Conservation (phyloP, 2,329 filamentous ascomycete genomes). For the Pyrenophora graminea region DNA sequence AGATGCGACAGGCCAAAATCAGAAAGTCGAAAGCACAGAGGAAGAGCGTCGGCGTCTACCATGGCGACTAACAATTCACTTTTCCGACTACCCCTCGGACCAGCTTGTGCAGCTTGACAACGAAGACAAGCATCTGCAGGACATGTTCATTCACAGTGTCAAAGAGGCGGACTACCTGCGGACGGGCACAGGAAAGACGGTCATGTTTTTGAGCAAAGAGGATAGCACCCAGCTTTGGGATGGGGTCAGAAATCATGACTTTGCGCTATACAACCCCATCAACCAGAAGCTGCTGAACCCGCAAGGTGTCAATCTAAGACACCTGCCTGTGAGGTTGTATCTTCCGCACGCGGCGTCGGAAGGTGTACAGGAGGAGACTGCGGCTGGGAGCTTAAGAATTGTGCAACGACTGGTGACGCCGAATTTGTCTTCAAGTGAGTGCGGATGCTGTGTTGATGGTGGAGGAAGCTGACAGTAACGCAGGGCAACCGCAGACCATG, state of each 20-base stretch:
- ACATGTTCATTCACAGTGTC: conserved; percentile 70
- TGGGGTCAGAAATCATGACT: conserved; percentile 77
- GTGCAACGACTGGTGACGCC: conserved; percentile 75
- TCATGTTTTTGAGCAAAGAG: conserved; percentile 85
- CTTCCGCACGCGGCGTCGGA: conserved; percentile 59
- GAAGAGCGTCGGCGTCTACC: conserved; percentile 50
- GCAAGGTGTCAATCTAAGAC: conserved; percentile 67
- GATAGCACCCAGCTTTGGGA: conserved; percentile 84
- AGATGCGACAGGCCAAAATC: conserved; percentile 3
- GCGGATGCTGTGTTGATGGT: conserved; percentile 1
- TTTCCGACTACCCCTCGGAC: conserved; percentile 61
- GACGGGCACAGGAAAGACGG: conserved; percentile 84
- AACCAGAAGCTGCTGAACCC: conserved; percentile 77
- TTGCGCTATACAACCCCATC: conserved; percentile 71
- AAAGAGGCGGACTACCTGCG: conserved; percentile 86
- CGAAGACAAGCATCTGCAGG: conserved; percentile 61
- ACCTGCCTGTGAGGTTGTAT: conserved; percentile 88
- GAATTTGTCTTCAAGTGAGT: conserved; percentile 46
- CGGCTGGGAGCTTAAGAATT: conserved; percentile 50
- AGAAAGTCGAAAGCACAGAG: conserved; percentile 22
- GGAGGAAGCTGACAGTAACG: conserved; percentile 16
- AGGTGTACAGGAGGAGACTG: conserved; percentile 24
- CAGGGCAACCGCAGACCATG: conserved; percentile 66
- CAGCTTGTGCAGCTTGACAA: conserved; percentile 62
- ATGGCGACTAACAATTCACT: conserved; percentile 68